Evolutionary conservation across 805 yeast genomes (phyloP), one percentile per base, ranked within the genome.

Genomic region (Grigorovia yakushimaensis): DNA sequence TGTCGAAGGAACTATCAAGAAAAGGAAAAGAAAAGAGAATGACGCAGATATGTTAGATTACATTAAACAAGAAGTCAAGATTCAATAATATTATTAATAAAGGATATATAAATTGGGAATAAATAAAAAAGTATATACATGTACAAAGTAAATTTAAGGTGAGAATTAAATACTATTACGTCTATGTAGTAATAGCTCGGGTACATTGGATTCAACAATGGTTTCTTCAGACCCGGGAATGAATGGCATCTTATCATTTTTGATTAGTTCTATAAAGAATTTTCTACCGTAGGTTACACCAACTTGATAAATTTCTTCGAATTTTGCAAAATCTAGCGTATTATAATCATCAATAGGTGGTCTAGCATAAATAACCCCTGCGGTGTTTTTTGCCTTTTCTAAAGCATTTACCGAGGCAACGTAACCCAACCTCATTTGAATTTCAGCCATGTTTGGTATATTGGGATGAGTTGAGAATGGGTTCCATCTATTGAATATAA

Each of bases 271-370:
- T 13, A 73, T 71, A 42, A 89, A 63, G 33, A 74, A 69, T 41
- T 68, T 67, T 46, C 76, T 78, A 0, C 91, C 95, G 61, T 86
- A 91, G 3, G 73, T 74, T 10, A 79, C 70, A 2, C 98, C 98
- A 10, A 87, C 89, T 22, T 77, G 70, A 56, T 82, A 84, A 44
- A 93, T 88, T 63, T 89, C 96, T 54, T 86, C 94, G 62, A 91
- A 93, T 62, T 84, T 88, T 13, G 82, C 87, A 67, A 91, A 91
- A 58, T 91, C 98, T 43, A 93, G 72, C 0, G 98, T 93, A 0
- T 89, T 96, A 62, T 81, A 91, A 51, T 78, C 75, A 56, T 91
- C 97, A 57, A 93, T 85, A 0, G 98, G 98, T 4, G 98, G 98
- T 42, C 98, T 75, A 54, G 88, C 70, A 60, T 91, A 91, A 7